Evolutionary conservation across 1,139 yeast genomes (phyloP).

Genomic region (Yamadazyma spencermartinsiae): DNA sequence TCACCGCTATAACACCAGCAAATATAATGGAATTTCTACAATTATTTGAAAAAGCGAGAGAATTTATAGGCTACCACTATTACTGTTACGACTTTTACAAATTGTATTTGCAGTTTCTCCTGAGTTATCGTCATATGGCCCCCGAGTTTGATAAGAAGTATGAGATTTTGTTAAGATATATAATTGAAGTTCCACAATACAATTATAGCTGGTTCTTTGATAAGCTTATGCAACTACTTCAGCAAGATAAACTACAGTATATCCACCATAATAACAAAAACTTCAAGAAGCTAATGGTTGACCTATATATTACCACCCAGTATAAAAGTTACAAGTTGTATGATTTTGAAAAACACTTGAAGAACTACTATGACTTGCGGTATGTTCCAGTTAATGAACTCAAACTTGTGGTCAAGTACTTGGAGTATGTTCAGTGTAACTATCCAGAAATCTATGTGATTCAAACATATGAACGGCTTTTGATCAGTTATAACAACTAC

Average conservation of each 20-base stretch:
- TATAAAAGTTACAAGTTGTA: constrained; percentile 61
- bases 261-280: constrained; percentile 21
- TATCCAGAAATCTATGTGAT: constrained; percentile 31
- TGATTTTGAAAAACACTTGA: constrained; percentile 58
- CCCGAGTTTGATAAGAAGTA: constrained; percentile 37
- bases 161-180: constrained; percentile 53
- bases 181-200: constrained; percentile 73
- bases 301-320: constrained; percentile 62
- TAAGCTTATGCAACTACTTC: constrained; percentile 40
- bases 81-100: constrained; percentile 76
- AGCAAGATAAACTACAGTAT: constrained; percentile 27
- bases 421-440: constrained; percentile 52
- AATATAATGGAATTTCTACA: constrained; percentile 26
- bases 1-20: constrained; percentile 23
- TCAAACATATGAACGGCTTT: constrained; percentile 57
- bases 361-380: constrained; percentile 50
- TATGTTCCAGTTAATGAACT: constrained; percentile 46
- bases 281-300: constrained; percentile 41
- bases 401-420: constrained; percentile 59
- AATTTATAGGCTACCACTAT: constrained; percentile 69
- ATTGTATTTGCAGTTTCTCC: constrained; percentile 58
- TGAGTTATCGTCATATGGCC: constrained; percentile 29
- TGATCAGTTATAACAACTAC: constrained; percentile 53
- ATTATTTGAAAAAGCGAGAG: constrained; percentile 61
- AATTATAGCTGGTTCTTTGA: constrained; percentile 63